Evolutionary conservation across 495 filamentous ascomycete species (phyloP), one percentile per base, ranked within the genome.

Genomic region (Xylaria cubensis): DNA sequence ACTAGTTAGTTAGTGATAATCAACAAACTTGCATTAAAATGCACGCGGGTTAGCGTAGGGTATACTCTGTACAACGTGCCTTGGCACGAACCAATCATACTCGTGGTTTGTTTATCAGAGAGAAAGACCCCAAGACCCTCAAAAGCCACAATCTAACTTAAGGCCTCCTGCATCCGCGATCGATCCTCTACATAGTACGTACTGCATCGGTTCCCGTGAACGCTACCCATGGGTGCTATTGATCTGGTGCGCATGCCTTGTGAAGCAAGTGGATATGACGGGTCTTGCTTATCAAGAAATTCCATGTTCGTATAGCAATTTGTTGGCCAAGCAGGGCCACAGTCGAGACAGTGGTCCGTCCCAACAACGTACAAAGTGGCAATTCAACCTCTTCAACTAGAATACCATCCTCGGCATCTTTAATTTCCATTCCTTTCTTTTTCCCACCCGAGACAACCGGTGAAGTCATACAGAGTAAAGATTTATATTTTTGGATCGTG

Each of bases 71-170:
- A 29, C 2, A 29, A 63, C 34, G 59, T 39, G 39, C 39, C 44
- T 64, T 64, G n/a, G 59, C 0, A 13, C n/a, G 29, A 46, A 17
- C 61, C 61, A 64, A 64, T 64, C 19, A 64, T 6, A 41, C 26
- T 1, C 32, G n/a, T 8, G 0, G 13, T 13, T 26, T 17, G 34
- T 13, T 44, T 44, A 19, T 64, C 61, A 39, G 61, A 64, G 32
- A 64, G 9, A 0, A 29, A 29, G 4, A 6, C 61, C 10, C 21
- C 36, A 34, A 26, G 24, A 26, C 21, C 24, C 39, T 42, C 39
- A 42, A 7, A 36, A 44, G 61, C 39, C 61, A 64, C 61, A 61
- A 34, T 10, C 32, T 21, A 13, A 42, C 12, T 36, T 12, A 13
- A 9, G 39, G 39, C 39, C 34, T 61, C 34, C 12, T 21, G 7